phyloP scores from a whole-genome alignment of 2,329 filamentous ascomycete genomes.

The Xylariaceae sp. region DNA sequence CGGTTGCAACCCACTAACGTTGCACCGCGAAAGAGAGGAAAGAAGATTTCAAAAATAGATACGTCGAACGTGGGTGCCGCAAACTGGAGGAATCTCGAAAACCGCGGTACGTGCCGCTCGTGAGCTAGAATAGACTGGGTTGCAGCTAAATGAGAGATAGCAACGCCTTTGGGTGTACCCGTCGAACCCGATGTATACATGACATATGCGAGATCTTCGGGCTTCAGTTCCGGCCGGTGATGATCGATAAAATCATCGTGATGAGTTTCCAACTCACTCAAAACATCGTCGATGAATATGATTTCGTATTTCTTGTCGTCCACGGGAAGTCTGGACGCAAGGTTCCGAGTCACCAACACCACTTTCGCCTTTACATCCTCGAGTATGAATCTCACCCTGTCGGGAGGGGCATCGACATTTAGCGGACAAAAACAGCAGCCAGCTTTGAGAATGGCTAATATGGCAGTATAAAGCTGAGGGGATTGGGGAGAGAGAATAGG shows the following conservation, averaged over 20 bases:
- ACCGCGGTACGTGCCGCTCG: constrained; percentile 67
- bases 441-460: constrained; percentile 71
- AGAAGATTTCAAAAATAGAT: constrained; percentile 92
- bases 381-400: constrained; percentile 74
- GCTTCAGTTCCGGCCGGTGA: constrained; percentile 9
- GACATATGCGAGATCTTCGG: constrained; percentile 65
- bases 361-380: constrained; percentile 67
- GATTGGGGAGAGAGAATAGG: constrained; percentile 75
- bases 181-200: constrained; percentile 94
- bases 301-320: constrained; percentile 30
- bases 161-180: constrained; percentile 81
- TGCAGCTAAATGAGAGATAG: constrained; percentile 71
- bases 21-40: constrained; percentile 66
- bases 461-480: constrained; percentile 68
- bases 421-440: constrained; percentile 84
- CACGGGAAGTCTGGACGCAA: constrained; percentile 37
- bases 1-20: constrained; percentile 70
- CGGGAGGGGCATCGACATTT: constrained; percentile 68
- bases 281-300: constrained; percentile 33
- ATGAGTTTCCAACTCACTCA: not conserved
- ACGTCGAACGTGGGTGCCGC: constrained; percentile 92
- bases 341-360: constrained; percentile 56
- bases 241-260: not conserved
- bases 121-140: constrained; percentile 81
- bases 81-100: constrained; percentile 81